Base-by-base conservation (phyloP, 257 asterid genomes). In the Solanum okadae region DNA sequence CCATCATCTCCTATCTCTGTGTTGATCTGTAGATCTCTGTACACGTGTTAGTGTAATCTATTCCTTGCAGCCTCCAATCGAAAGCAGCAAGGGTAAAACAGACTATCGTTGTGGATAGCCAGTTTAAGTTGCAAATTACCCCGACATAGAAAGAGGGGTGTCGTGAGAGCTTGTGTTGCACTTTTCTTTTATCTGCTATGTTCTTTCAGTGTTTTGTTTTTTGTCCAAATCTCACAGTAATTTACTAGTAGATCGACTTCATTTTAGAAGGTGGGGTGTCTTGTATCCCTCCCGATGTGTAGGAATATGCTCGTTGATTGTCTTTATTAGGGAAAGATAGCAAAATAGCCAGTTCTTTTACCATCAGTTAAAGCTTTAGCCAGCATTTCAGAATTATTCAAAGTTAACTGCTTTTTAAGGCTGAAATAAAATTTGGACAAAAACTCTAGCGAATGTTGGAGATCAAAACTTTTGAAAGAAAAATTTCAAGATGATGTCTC, bases 1-100 rank as follows among this genome's bases (percentile, higher is more conserved):
- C 98, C 90, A 87, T 94, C 88, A 93, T 96, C 91, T 94, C 91
- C 88, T 94, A 93, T 93, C 98, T 94, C 1, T 94, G 96, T 46
- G 90, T 95, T 5, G 98, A 96, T 88, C 96, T 95, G 65, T 93
- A 91, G 90, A 46, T 27, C 83, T 29, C 44, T 15, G 29, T 44
- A 40, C 49, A 27, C n/a, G 1, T 8, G n/a, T 29, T 33, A 20
- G 20, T 6, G 35, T 10, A 12, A 10, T 20, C 33, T 27, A 46
- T 27, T 81, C 35, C 65, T 22, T 79, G 44, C 27, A 68, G 34
- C n/a, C 23, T 6, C 63, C 87, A 29, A 10, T 29, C 29, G n/a
- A 18, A 20, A 49, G 29, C 29, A 18, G 29, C 86, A 49, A 31
- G 12, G 70, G 33, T 81, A 82, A 10, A 49, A 16, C 70, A 82